Percentiles rank a stretch among this genome's conserved stretches.
These are phyloP conservation scores for Sordariomycetes sp. DNA, from an alignment of 2,329 filamentous ascomycete genomes.

Conservation along the genomic window DNA sequence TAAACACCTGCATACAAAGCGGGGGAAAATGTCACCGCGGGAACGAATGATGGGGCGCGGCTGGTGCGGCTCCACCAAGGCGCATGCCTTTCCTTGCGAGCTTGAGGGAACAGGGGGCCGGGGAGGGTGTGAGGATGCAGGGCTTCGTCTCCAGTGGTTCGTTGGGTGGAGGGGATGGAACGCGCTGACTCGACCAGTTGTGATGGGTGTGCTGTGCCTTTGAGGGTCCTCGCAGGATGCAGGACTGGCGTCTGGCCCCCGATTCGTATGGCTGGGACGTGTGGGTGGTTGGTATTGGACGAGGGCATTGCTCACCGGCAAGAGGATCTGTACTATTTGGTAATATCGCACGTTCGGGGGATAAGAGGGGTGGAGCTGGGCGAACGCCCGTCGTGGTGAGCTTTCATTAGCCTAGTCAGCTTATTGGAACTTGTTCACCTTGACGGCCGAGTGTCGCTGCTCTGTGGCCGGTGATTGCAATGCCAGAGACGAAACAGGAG, in stretches of 20 bases:
- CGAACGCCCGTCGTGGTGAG: not conserved
- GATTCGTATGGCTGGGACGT: not conserved
- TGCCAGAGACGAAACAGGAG: not conserved
- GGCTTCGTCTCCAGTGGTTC: not conserved
- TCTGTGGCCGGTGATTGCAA: not conserved
- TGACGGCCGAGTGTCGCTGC: not conserved
- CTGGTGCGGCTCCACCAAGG: not conserved
- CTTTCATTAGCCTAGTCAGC: not conserved
- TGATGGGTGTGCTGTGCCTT: not conserved
- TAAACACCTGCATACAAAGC: slow-evolving; percentile 1
- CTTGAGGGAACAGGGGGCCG: not conserved
- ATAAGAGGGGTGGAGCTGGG: not conserved
- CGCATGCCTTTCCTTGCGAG: not conserved
- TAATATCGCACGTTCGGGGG: not conserved
- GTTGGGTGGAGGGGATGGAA: not conserved
- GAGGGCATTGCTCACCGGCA: not conserved
- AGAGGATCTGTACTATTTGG: not conserved
- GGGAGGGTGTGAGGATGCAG: not conserved
- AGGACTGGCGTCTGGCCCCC: not conserved
- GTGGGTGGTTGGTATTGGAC: not conserved
- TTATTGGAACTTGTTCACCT: not conserved
- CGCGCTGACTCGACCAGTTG: slow-evolving; percentile 1
- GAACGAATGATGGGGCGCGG: not conserved
- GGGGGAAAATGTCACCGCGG: not conserved
- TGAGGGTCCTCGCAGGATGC: slow-evolving; percentile 1